Evolutionary conservation across 116 monocot genomes (phyloP).

Genomic region (Dioscorea cayenensis): DNA sequence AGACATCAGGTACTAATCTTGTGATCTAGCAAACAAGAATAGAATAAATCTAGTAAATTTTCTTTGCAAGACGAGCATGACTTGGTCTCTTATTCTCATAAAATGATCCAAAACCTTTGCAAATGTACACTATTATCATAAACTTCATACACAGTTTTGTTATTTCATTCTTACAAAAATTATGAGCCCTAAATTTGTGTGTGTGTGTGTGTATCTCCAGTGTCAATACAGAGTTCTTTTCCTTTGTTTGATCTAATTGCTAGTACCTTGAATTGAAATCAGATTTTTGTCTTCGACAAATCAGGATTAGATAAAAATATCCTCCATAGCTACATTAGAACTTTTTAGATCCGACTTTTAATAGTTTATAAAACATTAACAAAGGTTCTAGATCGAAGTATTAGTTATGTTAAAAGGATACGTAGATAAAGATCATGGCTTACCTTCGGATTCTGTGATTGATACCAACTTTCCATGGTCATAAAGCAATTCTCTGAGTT

Average conservation of each 20-base stretch:
- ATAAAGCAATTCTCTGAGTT: constrained; percentile 53
- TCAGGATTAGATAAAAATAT: neutral
- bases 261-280: too few species aligned
- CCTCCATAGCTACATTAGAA: neutral
- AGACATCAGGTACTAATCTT: neutral
- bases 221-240: too few species aligned
- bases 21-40: neutral
- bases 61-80: too few species aligned
- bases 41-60: neutral
- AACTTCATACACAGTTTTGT: too few species aligned
- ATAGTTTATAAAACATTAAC: neutral
- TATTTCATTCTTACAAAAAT: too few species aligned
- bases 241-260: too few species aligned
- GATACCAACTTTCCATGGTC: constrained; percentile 65
- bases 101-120: too few species aligned
- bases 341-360: too few species aligned
- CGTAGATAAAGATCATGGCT: neutral
- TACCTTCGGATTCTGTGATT: constrained; percentile 56
- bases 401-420: neutral
- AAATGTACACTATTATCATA: too few species aligned
- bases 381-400: neutral
- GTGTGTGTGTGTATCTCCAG: too few species aligned
- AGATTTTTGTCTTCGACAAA: neutral
- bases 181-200: too few species aligned
- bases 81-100: too few species aligned